Evolutionary conservation across 805 yeast species (phyloP), one percentile per base, ranked within the genome.

Genomic region (Candida broadrunensis): DNA sequence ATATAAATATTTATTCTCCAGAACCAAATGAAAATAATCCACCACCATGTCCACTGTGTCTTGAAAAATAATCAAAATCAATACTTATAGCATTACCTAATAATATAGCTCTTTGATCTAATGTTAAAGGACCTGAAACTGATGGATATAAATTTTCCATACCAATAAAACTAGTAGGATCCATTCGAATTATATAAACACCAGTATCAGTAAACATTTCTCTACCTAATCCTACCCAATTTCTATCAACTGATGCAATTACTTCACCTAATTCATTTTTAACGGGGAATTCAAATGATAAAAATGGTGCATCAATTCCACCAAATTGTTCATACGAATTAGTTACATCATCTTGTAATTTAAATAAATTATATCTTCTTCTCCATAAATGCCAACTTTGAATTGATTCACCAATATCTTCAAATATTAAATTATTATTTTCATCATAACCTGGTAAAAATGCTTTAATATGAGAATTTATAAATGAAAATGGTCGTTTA

Each of bases 311-410:
- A 64, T 93, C 97, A 33, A 93, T 83, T 8, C 72, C 74, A 20
- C 97, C 97, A 68, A 83, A 93, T 59, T 93, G 98, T 20, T 76
- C 73, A 57, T 77, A 84, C 15, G 65, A 72, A 19, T 72, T 70
- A 5, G 68, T 57, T 25, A 52, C 51, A 18, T 64, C 70, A 31
- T 64, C 69, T 20, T 70, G 71, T 37, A 71, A 59, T 48, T 76
- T 69, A 57, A 87, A 93, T 51, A 93, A 67, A 54, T 90, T 88
- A 61, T 93, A 93, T 36, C 84, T 67, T 43, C 99, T 72, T 57
- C 98, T 76, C 96, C 97, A 90, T 32, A 84, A 69, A 66, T 93
- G 98, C 97, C 97, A 93, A 48, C 85, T 82, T 61, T 93, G 99
- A 4, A 85, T 80, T 20, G 88, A 77, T 58, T 91, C 97, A 1